A percentile compares a stretch with the other conserved stretches of the same genome.
phyloP scores from a whole-genome alignment of 2,329 filamentous ascomycete genomes.

The Nemania bipapillata region DNA sequence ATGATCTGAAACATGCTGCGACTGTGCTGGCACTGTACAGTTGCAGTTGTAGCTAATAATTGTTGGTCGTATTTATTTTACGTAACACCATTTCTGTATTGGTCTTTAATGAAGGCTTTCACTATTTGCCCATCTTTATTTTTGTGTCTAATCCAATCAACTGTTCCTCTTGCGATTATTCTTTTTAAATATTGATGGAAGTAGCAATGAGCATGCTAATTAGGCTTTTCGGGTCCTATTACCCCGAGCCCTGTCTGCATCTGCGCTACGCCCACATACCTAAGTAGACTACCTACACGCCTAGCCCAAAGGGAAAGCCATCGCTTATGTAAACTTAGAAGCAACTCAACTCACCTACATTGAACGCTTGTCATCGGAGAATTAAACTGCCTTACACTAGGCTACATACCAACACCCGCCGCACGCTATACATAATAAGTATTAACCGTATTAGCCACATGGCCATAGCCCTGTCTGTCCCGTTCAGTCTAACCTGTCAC shows the following conservation, averaged over 20 bases:
- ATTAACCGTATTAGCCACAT: slow-evolving; percentile 41
- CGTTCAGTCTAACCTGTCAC: slow-evolving; percentile 20
- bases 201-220: no score
- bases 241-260: neutral
- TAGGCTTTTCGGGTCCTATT: neutral
- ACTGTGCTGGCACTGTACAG: neutral
- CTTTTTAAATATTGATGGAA: no score
- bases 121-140: neutral
- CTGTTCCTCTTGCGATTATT: neutral
- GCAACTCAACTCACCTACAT: neutral
- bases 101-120: neutral
- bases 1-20: slow-evolving; percentile 12
- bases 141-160: neutral
- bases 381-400: slow-evolving; percentile 29
- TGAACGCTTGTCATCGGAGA: slow-evolving; percentile 31
- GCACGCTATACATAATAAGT: slow-evolving; percentile 23
- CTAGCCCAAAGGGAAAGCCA: neutral
- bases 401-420: neutral
- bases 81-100: neutral
- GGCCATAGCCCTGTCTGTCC: slow-evolving; percentile 7
- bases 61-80: neutral
- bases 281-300: no score
- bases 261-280: no score
- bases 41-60: no score
- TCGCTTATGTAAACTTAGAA: neutral